Evolutionary conservation across 1,139 yeast species (phyloP).

Genomic region (Lodderomyces orthopsilosis): DNA sequence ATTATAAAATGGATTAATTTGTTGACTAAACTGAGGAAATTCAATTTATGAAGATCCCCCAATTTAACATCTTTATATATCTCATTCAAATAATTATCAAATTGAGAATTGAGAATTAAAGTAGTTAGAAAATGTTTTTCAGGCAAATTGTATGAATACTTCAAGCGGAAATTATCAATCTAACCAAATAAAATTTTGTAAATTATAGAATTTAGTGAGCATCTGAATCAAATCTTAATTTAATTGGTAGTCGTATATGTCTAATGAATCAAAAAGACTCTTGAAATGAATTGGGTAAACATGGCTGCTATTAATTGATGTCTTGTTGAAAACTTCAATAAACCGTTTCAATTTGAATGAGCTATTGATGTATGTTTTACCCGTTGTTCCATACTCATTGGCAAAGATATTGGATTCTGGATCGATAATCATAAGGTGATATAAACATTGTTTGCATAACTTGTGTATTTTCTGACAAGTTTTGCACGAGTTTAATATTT

Average conservation of each 20-base stretch:
- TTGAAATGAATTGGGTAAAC: conserved; percentile 24
- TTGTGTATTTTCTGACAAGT: conserved; percentile 29
- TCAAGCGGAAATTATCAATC: conserved; percentile 32
- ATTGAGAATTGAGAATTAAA: conserved; percentile 26
- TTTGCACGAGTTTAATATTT: conserved; percentile 32
- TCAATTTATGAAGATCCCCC: conserved; percentile 10
- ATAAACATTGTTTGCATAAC: conserved; percentile 32
- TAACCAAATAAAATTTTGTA: conserved; percentile 33
- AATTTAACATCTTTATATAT: conserved; percentile 11
- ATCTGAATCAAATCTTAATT: conserved; percentile 19
- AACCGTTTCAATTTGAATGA: conserved; percentile 34
- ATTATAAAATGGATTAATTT: conserved; percentile 28
- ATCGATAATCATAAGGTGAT: conserved; percentile 40
- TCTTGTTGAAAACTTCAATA: conserved; percentile 17
- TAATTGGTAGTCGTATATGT: conserved; percentile 28
- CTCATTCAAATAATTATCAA: conserved; percentile 20
- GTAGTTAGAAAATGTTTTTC: conserved; percentile 18
- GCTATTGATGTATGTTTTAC: conserved; percentile 34
- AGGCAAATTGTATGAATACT: conserved; percentile 24
- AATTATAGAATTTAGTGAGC: conserved; percentile 19
- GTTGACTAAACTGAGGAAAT: conserved; percentile 25
- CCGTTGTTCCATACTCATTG: conserved; percentile 23
- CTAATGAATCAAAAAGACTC: conserved; percentile 35
- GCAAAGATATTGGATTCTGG: conserved; percentile 31
- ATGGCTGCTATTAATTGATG: conserved; percentile 8